Base-by-base conservation (phyloP, 495 filamentous ascomycete genomes). In the Neurospora pannonica region DNA sequence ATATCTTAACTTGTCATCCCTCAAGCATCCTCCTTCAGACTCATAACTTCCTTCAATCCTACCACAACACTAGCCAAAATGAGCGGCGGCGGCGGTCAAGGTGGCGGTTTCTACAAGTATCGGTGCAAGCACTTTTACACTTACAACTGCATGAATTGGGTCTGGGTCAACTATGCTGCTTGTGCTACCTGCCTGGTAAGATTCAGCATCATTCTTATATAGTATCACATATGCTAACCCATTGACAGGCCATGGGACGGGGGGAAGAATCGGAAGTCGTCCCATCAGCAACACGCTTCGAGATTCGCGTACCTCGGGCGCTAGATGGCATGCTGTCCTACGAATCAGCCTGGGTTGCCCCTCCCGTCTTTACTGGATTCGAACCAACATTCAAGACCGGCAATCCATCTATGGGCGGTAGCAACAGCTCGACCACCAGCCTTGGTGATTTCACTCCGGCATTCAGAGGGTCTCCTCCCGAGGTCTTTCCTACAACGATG, bases 101-200 rank as follows among this genome's bases (percentile, higher is more conserved):
- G 87, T 54, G 84, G 86, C 76, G 86, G 89, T 72, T 90, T 84
- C 76, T 90, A 89, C 79, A 88, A 86, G 82, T 90, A 87, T 78
- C 84, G 87, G 34, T 90, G 89, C 86, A 90, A 89, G 78, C 83
- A 89, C 81, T 90, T 86, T 74, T 84, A 84, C 72, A 86, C 85
- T 13, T 82, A 88, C 77, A 85, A 90, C 78, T 90, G 89, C 77
- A 83, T 81, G 3, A 86, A 90, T 75, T 90, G 89, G 89, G 88
- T 90, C 37, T 90, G 85, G 77, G 85, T 89, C 48, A 90, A 90
- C 76, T 83, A 86, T 74, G 83, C 88, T 11, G 82, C 88, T 7
- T 90, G 89, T 76, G 83, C 87, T 43, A 81, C 82, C 74, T 90
- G 89, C 77, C 81, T 88, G 62, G 89, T 90, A 83, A 82, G 87